Conservation (phyloP, 2,329 filamentous ascomycete species). For the Penicillium digitatum region DNA sequence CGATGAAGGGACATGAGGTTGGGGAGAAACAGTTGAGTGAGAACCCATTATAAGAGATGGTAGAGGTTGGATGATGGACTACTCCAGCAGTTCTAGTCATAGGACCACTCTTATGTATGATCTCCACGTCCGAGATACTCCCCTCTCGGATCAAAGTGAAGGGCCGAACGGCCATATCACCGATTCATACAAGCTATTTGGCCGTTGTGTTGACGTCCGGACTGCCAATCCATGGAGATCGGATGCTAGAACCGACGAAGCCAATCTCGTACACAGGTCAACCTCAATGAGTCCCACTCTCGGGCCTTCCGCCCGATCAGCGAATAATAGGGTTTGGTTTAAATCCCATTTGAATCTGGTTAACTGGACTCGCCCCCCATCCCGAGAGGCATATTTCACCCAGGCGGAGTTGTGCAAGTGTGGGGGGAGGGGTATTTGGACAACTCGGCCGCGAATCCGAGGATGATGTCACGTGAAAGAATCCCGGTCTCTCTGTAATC, state of each 20-base stretch:
- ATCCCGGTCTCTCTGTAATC: no score
- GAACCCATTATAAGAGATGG: slow-evolving; percentile 12
- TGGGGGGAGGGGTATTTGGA: no score
- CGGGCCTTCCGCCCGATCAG: background rate
- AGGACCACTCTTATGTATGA: background rate
- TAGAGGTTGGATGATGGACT: background rate
- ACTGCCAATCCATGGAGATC: background rate
- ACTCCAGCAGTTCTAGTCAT: background rate
- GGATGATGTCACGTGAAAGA: background rate
- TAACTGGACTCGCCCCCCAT: background rate
- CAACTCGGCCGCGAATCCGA: background rate
- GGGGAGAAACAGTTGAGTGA: slow-evolving; percentile 8
- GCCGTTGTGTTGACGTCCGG: background rate
- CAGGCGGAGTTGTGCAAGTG: background rate
- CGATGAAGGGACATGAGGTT: slow-evolving; percentile 17
- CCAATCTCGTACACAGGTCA: background rate
- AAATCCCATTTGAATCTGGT: background rate
- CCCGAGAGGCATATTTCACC: background rate
- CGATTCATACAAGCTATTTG: background rate
- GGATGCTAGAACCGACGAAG: slow-evolving; percentile 1
- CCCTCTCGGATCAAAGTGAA: background rate
- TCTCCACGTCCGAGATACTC: background rate
- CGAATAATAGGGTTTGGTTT: background rate
- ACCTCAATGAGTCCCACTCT: background rate
- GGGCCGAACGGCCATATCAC: slow-evolving; percentile 7